Evolutionary conservation across 2,329 filamentous ascomycete species (phyloP).

Genomic region (Tolypocladium amazonense): DNA sequence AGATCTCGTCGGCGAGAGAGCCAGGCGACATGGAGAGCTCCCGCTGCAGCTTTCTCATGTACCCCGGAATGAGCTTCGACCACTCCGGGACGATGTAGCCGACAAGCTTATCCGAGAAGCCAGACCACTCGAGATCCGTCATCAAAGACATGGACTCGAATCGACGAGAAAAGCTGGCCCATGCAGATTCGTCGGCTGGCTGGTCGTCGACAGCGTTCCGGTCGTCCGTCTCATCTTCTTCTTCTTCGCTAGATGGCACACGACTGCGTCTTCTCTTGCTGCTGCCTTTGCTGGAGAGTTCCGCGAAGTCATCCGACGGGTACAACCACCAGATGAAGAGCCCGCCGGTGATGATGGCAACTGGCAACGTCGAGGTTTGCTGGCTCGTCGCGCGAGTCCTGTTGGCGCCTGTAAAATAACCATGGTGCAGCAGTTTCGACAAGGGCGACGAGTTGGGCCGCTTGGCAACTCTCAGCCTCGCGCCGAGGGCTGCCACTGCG

Average conservation of each 20-base stretch:
- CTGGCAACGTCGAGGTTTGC: background rate
- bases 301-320: conserved; percentile 30
- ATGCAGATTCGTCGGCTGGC: conserved; percentile 27
- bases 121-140: conserved; percentile 44
- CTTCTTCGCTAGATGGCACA: background rate
- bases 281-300: conserved; percentile 15
- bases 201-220: conserved; percentile 7
- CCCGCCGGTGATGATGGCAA: conserved; percentile 22
- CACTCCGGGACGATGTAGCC: conserved; percentile 72
- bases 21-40: conserved; percentile 83
- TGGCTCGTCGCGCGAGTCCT: background rate
- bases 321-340: conserved; percentile 33
- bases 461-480: background rate
- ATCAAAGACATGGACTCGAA: conserved; percentile 44
- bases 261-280: conserved; percentile 3
- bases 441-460: background rate
- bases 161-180: conserved; percentile 34
- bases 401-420: background rate
- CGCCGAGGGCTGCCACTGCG: background rate
- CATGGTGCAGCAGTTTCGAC: background rate
- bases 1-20: conserved; percentile 85
- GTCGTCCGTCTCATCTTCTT: conserved; percentile 8
- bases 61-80: conserved; percentile 65
- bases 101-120: conserved; percentile 48
- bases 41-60: conserved; percentile 71